Evolutionary conservation across 1,139 yeast genomes (phyloP).

Genomic region (Diutina siamensis): DNA sequence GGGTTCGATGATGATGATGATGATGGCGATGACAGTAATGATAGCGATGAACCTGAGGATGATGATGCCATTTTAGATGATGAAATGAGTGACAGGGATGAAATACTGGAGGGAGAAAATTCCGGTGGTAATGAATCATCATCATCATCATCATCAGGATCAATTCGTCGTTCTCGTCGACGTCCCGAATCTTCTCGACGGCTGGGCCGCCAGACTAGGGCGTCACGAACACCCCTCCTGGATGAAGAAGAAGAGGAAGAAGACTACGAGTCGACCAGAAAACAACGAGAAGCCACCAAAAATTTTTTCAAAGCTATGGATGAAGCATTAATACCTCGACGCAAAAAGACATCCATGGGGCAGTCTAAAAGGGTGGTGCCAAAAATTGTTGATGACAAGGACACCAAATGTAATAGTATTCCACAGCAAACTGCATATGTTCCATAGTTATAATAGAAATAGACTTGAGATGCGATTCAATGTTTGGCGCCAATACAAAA

Average conservation of each 20-base stretch:
- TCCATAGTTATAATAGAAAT: too few species aligned
- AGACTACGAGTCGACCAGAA: not conserved
- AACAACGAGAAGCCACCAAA: not conserved
- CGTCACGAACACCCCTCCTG: not conserved
- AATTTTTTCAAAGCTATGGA: not conserved
- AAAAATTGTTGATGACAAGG: not conserved
- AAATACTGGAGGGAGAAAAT: constrained; percentile 7
- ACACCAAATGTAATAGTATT: not conserved
- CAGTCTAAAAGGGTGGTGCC: not conserved
- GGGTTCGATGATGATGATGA: constrained; percentile 7
- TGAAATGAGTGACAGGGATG: constrained; percentile 10
- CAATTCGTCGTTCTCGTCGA: not conserved
- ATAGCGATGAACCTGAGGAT: constrained; percentile 10
- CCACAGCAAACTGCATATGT: not conserved
- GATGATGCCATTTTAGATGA: constrained; percentile 10
- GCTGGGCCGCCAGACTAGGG: constrained; percentile 1
- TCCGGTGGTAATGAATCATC: constrained; percentile 8
- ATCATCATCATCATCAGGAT: not conserved
- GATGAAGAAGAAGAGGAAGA: not conserved
- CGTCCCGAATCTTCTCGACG: not conserved
- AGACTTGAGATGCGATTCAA: too few species aligned
- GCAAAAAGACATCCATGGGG: not conserved
- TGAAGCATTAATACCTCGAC: not conserved
- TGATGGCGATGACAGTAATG: constrained; percentile 9
- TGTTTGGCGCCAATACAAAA: too few species aligned